Base-by-base conservation (phyloP, 371 early-diverging fungal genomes). In the Mortierella sp. region DNA sequence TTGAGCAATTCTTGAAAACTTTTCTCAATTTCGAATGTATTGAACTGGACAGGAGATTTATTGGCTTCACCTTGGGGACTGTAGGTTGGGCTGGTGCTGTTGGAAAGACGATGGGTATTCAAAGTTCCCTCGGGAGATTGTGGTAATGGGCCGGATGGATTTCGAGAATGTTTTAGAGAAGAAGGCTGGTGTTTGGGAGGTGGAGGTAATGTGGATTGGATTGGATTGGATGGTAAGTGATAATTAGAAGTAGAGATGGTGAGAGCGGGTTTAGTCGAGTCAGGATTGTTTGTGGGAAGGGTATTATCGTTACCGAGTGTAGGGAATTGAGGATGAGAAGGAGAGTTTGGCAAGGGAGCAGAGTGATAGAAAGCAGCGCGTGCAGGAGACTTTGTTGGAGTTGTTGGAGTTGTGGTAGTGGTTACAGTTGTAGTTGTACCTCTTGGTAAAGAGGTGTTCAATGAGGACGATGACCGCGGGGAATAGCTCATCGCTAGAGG, bases 1-100 rank as follows among this genome's bases (percentile, higher is more conserved):
- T 70, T 77, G 22, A 77, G 69, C 55, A 77, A 28, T 19, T 69
- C 70, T 45, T 77, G 73, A 36, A 66, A 77, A 28, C 78, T 77
- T 16, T 66, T 65, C 59, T 77, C 63, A 24, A 77, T 77, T 50
- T 73, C 73, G 21, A 66, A 73, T 2, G 70, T 73, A 43, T 69
- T 70, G 70, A 77, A 77, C 38, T 73, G 73, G 28, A 68, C 61
- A 2, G 52, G 65, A 36, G 8, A 28, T 1, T 22, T 24, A 47
- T 10, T 19, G 22, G 13, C 55, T 43, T 33, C 28, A 40, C 33
- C 28, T 6, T 36, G 36, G 36, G 36, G 36, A 36, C 7, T 36
- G 53, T 62, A 43, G 15, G 10, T 43, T 43, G 43, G 43, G 15
- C 15, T n/a, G 55, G 40, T 38, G 28, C 28, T 21, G 5, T 28